phyloP scores from a whole-genome alignment of 1,139 yeast species.

The Yarrowia galli region DNA sequence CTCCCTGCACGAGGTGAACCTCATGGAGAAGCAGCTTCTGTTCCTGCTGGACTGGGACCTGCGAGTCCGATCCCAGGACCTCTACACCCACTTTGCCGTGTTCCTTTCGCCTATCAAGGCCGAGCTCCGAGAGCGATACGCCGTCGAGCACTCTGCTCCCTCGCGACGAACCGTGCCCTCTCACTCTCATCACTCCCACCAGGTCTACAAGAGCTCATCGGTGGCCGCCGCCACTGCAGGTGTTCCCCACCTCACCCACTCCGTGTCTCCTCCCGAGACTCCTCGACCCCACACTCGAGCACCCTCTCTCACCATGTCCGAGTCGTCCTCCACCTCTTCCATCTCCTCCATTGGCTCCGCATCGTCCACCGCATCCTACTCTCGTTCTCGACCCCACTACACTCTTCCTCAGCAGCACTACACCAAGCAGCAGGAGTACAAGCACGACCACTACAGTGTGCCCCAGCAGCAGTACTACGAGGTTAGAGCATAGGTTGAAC shows the following conservation, averaged over 20 bases:
- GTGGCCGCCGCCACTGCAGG: neutral
- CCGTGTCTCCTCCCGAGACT: conserved; percentile 31
- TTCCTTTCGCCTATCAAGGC: conserved; percentile 75
- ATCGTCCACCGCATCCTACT: conserved; percentile 31
- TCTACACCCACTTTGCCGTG: conserved; percentile 71
- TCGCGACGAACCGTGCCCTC: conserved; percentile 23
- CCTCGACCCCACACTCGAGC: conserved; percentile 37
- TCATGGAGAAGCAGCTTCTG: conserved; percentile 88
- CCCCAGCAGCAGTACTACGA: conserved; percentile 33
- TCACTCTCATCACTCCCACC: conserved; percentile 12
- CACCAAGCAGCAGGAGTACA: conserved; percentile 18
- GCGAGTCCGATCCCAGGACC: conserved; percentile 70
- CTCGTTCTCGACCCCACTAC: conserved; percentile 35
- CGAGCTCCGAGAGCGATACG: conserved; percentile 44
- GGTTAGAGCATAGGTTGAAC: conserved; percentile 18
- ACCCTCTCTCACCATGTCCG: conserved; percentile 38
- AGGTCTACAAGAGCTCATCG: conserved; percentile 27
- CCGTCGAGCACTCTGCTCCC: conserved; percentile 36
- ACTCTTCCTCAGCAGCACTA: conserved; percentile 31
- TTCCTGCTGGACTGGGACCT: conserved; percentile 85
- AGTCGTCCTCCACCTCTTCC: conserved; percentile 25
- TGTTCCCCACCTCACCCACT: conserved; percentile 21
- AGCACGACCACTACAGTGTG: conserved; percentile 14
- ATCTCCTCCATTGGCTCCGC: conserved; percentile 31
- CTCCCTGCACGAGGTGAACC: conserved; percentile 77